A percentile compares a stretch with the other conserved stretches of the same genome.
Conservation (phyloP, 1,284 basidiomycete species). For the Ustilago crameri region DNA sequence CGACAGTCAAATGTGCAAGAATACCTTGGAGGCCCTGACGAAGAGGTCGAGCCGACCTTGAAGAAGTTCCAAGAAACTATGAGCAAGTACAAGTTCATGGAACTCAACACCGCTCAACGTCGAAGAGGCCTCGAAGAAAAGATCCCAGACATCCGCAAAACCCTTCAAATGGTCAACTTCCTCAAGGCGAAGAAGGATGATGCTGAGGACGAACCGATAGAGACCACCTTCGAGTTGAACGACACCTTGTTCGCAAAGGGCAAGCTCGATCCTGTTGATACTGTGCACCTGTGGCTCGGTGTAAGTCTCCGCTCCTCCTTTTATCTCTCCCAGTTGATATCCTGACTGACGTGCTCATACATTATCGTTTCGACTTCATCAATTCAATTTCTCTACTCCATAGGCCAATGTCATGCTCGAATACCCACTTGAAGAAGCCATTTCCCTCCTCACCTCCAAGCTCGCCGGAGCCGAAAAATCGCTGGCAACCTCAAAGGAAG, state of each 20-base stretch:
- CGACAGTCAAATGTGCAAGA: conserved; percentile 82
- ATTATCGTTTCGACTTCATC: too few relatives aligned
- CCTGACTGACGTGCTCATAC: background rate
- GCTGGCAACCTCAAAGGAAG: conserved; percentile 80
- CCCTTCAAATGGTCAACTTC: conserved; percentile 87
- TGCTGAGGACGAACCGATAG: conserved; percentile 75
- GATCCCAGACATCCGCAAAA: conserved; percentile 96
- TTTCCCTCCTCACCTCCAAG: conserved; percentile 80
- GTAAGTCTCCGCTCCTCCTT: conserved; percentile 71
- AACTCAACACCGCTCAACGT: conserved; percentile 83
- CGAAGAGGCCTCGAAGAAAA: conserved; percentile 86
- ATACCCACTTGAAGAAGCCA: conserved; percentile 86
- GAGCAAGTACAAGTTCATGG: conserved; percentile 99
- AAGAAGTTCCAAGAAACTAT: conserved; percentile 90
- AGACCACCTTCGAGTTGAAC: conserved; percentile 92
- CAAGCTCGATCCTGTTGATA: conserved; percentile 83
- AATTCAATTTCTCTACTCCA: background rate
- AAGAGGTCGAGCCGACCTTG: conserved; percentile 81
- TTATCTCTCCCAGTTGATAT: background rate
- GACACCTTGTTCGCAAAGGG: conserved; percentile 95
- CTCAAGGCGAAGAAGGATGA: conserved; percentile 71
- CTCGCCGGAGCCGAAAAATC: conserved; percentile 79
- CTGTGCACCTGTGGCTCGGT: conserved; percentile 94
- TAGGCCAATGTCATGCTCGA: conserved; percentile 86
- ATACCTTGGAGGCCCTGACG: conserved; percentile 83